Percentiles rank a stretch among this genome's conserved stretches.
phyloP scores from a whole-genome alignment of 192 early-diverging fungal genomes.

The Coemansia sp. region DNA sequence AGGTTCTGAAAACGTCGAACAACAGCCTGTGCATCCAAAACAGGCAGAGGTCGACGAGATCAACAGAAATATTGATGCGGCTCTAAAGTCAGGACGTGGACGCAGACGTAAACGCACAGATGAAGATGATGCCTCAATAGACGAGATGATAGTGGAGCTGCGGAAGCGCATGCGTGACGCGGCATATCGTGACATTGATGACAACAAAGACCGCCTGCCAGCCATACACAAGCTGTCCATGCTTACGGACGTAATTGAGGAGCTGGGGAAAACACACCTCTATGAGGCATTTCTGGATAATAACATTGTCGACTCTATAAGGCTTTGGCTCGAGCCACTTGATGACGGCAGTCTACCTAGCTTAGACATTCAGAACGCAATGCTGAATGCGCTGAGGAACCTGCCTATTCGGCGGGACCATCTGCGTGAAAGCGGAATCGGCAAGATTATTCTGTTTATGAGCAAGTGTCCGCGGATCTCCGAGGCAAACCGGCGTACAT shows the following conservation, averaged over 20 bases:
- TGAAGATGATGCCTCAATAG: conserved; percentile 48
- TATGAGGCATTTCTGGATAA: conserved; percentile 80
- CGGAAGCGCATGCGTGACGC: conserved; percentile 55
- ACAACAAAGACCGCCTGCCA: conserved; percentile 53
- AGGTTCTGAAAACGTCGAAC: neutral
- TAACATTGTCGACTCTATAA: conserved; percentile 79
- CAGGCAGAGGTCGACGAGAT: conserved; percentile 50
- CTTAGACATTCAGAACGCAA: conserved; percentile 81
- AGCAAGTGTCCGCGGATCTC: conserved; percentile 81
- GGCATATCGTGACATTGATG: conserved; percentile 51
- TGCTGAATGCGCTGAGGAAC: conserved; percentile 70
- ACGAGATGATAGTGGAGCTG: conserved; percentile 52
- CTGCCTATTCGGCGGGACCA: conserved; percentile 74
- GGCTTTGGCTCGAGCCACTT: conserved; percentile 87
- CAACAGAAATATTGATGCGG: conserved; percentile 43
- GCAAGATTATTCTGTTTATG: conserved; percentile 85
- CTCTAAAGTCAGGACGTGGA: conserved; percentile 35
- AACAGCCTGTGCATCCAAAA: conserved; percentile 31
- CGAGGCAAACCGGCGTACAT: conserved; percentile 64
- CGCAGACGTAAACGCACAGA: conserved; percentile 52
- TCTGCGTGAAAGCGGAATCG: conserved; percentile 77
- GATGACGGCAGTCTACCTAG: conserved; percentile 84
- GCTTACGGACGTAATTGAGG: conserved; percentile 48
- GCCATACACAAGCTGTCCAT: conserved; percentile 55
- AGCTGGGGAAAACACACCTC: conserved; percentile 55